Base-by-base conservation (phyloP, 208 protist genomes). In the Borovskyia barvae region DNA sequence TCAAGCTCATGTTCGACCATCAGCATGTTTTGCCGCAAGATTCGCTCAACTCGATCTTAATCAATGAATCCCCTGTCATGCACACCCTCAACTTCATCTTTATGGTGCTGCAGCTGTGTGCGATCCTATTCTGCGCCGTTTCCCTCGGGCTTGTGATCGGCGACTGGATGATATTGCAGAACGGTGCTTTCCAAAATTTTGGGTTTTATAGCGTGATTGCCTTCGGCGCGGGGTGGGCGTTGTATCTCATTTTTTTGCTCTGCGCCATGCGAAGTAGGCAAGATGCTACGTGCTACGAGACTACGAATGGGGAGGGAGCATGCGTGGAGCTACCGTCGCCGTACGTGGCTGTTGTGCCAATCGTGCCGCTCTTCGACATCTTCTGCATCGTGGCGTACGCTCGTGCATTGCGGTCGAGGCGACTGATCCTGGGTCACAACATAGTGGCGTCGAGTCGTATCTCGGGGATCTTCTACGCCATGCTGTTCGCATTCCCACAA, bases 351-450 rank as follows among this genome's bases (percentile, higher is more conserved):
- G 75, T 87, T 29, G 52, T 93, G 28, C 82, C 82, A 6, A 64
- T 81, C 12, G 24, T 93, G 22, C 86, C 86, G 3, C 57, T 90
- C n/a, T 93, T 84, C 57, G 77, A 93, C 26, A 51, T 87, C 14
- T 48, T 84, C 17, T 80, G 67, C 48, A 25, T 93, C 25, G 28
- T 84, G 12, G 70, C 56, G 5, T 90, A 74, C 41, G 15, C 75
- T 11, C 64, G 77, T 8, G 72, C 82, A 26, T 46, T 66, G 42
- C 12, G 24, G 25, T 43, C 41, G 29, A 47, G 64, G 26, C 58
- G 66, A 28, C 53, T 87, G 24, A 66, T 82, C 14, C 29, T 76
- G 20, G 61, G 63, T 15, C 86, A 93, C 63, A 88, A 93, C 61
- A 80, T 80, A 37, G 48, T 88, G 7, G 75, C 63, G 36, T 71